Conservation (phyloP, 2,329 filamentous ascomycete genomes). For the Colletotrichum sublineola region DNA sequence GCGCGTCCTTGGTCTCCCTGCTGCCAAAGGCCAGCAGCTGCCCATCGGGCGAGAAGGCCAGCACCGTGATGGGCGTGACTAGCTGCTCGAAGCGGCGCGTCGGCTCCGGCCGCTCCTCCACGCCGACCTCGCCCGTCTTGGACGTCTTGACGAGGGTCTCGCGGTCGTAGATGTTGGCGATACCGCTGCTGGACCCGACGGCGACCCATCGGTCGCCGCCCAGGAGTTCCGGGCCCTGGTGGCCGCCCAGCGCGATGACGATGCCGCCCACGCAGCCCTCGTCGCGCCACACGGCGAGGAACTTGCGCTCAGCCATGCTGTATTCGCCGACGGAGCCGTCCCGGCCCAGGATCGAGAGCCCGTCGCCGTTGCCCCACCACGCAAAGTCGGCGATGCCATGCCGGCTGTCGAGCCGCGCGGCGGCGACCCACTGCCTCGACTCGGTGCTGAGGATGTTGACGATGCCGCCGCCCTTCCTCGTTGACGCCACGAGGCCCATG, state of each 20-base stretch:
- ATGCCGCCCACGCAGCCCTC: constrained; percentile 91
- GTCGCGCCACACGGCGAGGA: constrained; percentile 88
- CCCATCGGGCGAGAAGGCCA: constrained; percentile 88
- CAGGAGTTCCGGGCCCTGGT: constrained; percentile 69
- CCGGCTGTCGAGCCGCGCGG: constrained; percentile 83
- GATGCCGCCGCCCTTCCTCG: constrained; percentile 86
- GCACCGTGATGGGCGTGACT: constrained; percentile 83
- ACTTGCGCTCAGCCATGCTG: constrained; percentile 75
- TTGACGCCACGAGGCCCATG: constrained; percentile 85
- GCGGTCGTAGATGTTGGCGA: constrained; percentile 95
- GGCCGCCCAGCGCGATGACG: constrained; percentile 82
- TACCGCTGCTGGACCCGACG: constrained; percentile 86
- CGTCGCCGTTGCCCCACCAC: constrained; percentile 90
- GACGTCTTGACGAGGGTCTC: constrained; percentile 65
- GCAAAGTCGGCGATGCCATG: constrained; percentile 90
- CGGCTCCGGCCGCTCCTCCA: constrained; percentile 79
- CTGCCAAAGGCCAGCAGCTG: constrained; percentile 91
- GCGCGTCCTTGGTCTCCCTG: constrained; percentile 87
- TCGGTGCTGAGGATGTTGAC: constrained; percentile 86
- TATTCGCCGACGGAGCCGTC: constrained; percentile 94
- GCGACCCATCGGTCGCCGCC: constrained; percentile 92
- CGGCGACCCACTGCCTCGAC: constrained; percentile 89
- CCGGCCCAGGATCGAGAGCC: constrained; percentile 85
- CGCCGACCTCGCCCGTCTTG: constrained; percentile 56
- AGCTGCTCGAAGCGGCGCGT: constrained; percentile 84